Base-by-base conservation (phyloP, 1,139 yeast species). In the Magnusiomyces suaveolens region DNA sequence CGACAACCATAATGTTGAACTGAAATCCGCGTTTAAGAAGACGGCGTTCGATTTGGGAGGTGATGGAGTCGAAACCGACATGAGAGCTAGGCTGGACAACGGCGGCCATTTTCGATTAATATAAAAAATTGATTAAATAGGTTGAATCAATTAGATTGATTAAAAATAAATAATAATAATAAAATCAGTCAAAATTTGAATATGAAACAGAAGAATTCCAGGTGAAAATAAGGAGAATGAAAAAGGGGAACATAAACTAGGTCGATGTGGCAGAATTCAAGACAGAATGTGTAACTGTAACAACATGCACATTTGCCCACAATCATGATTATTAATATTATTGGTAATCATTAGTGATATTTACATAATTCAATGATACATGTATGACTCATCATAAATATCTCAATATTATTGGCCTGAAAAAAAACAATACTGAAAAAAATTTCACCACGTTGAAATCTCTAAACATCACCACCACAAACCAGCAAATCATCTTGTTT, bases 11-110 rank as follows among this genome's bases (percentile, higher is more conserved):
- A 57, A 92, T 74, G 67, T 92, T 92, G 73, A 92, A 87, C 68
- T 88, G 95, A 72, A 92, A 92, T 12, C 98, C 98, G 64, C 94
- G 80, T 69, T 88, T 90, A 71, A 92, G 77, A 63, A 92, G 76
- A 62, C 97, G 82, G 70, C 86, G 88, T 71, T 92, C 97, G 67
- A 92, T 92, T 73, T 92, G 98, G 46, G 87, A 80, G 55, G 98
- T 92, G 72, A 92, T 90, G 62, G 97, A 85, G 72, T 92, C 97
- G 69, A 92, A 92, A 52, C 98, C 98, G 60, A 90, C 97, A 69
- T 88, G 88, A 44, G 49, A 32, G 32, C 51, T 51, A 18, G 58
- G 58, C 24, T 53, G 56, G 38, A 56, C 43, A 10, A 56, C 48
- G 21, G 53, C 48, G 21, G 57, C 51, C 57, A 55, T 55, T 20